Base-by-base conservation (phyloP, 2,329 filamentous ascomycete species). In the Aspergillus pseudotamarii region DNA sequence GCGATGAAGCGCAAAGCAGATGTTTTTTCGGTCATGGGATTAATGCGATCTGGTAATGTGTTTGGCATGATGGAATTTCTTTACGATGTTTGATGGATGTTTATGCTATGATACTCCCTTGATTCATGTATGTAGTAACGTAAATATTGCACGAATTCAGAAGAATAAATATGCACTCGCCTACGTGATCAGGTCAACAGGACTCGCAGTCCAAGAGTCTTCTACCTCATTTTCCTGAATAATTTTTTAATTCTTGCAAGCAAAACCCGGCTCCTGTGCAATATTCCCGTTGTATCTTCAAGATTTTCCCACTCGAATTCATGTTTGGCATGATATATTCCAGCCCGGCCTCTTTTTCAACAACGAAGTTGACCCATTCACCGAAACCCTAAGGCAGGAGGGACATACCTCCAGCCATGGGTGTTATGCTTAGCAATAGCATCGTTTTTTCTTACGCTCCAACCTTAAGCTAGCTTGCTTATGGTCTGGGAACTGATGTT, bases 61-160 rank as follows among this genome's bases (percentile, higher is more conserved):
- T 55, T 36, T 41, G 30, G 32, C 38, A 55, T 28, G 51, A 55
- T 55, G 51, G 30, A 23, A 54, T 54, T 54, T 54, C 51, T 36
- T 54, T 54, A 54, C 51, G 51, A 54, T 36, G 51, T 36, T 36
- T 55, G 51, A 55, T 55, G 32, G 51, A 38, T 34, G 48, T 32
- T 55, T 55, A 55, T 55, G 51, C 19, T 55, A 55, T 38, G 51
- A 55, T 55, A 55, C 51, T 38, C 51, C 51, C 51, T 55, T 54
- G 19, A 36, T 26, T 12, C 32, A 55, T 55, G 32, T 38, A 55
- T 38, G 51, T 55, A 55, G 51, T 38, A 36, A 55, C n/a, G 48
- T 51, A 51, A 51, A n/a, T 32, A 6, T 51, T 23, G 48, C 28
- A 51, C 19, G 28, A 51, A 51, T 34, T 32, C 28, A 51, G 23